Evolutionary conservation across 1,284 basidiomycete genomes (phyloP).

Genomic region (Vanrija sp.): DNA sequence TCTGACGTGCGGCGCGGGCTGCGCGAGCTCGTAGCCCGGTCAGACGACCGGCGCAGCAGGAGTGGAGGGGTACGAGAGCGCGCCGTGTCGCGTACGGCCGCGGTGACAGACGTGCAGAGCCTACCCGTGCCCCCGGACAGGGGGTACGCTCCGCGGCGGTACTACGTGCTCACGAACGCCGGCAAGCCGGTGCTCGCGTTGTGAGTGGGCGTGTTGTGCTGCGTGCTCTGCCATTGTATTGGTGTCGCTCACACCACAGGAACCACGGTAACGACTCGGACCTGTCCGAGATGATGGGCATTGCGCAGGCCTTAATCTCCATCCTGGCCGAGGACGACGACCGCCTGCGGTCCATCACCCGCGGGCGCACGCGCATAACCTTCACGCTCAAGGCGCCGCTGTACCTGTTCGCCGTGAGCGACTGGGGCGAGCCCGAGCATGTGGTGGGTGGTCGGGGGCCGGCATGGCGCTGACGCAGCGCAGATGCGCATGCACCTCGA

Average conservation of each 20-base stretch:
- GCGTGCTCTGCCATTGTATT: too few relatives aligned
- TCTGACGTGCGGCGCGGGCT: slow-evolving; percentile 4
- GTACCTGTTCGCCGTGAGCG: slow-evolving; percentile 84
- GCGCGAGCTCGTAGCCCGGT: slow-evolving; percentile 6
- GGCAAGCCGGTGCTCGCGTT: slow-evolving; percentile 89
- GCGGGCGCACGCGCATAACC: slow-evolving; percentile 69
- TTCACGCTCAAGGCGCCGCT: slow-evolving; percentile 82
- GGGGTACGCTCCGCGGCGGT: slow-evolving; percentile 56
- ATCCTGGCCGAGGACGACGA: slow-evolving; percentile 77
- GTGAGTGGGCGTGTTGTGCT: slow-evolving; percentile 49
- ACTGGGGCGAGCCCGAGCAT: slow-evolving; percentile 89
- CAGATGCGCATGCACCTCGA: slow-evolving; percentile 91
- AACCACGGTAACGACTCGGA: slow-evolving; percentile 51
- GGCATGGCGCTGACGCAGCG: not conserved
- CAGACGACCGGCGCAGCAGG: not conserved
- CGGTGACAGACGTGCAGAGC: not conserved
- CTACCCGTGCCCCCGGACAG: not conserved
- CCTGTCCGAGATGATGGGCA: slow-evolving; percentile 76
- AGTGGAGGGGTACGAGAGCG: not conserved
- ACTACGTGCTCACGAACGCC: slow-evolving; percentile 88
- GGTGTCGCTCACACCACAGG: slow-evolving; percentile 13
- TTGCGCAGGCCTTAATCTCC: slow-evolving; percentile 92
- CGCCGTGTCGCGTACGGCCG: not conserved
- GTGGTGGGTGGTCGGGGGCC: slow-evolving; percentile 66
- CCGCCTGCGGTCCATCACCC: slow-evolving; percentile 58